Evolutionary conservation across 1,284 basidiomycete species (phyloP).

Genomic region (Melampsora americana): DNA sequence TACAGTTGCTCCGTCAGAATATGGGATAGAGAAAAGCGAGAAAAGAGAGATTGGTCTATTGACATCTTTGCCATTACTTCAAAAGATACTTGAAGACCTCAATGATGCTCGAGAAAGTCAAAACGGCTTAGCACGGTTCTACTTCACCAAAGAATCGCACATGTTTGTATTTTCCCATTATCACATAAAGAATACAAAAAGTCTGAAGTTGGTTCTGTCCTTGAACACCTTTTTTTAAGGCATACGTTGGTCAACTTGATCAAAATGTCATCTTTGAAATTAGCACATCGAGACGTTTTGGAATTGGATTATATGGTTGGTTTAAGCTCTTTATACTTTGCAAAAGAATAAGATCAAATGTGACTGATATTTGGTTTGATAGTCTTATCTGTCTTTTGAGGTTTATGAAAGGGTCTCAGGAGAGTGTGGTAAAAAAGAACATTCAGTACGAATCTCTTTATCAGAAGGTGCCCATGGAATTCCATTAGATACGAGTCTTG

Average conservation of each 20-base stretch:
- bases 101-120: constrained; percentile 81
- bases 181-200: neutral
- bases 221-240: constrained; percentile 62
- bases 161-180: constrained; percentile 47
- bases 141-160: constrained; percentile 90
- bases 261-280: constrained; percentile 73
- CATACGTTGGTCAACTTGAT: constrained; percentile 96
- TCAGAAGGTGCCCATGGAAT: constrained; percentile 97
- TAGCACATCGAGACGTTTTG: constrained; percentile 43
- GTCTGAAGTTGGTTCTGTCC: neutral
- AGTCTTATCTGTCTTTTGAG: constrained; percentile 63
- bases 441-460: constrained; percentile 88
- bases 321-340: neutral
- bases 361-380: neutral
- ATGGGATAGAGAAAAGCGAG: constrained; percentile 85
- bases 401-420: constrained; percentile 81
- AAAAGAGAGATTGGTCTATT: constrained; percentile 96
- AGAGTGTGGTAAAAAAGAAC: constrained; percentile 83
- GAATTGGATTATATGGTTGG: constrained; percentile 44
- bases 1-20: constrained; percentile 89
- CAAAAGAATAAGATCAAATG: neutral
- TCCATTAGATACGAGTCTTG: constrained; percentile 92
- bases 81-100: constrained; percentile 87
- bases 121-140: constrained; percentile 81
- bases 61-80: constrained; percentile 86